phyloP scores from a whole-genome alignment of 768 basidiomycete species.

The Phlegmacium glaucopus region DNA sequence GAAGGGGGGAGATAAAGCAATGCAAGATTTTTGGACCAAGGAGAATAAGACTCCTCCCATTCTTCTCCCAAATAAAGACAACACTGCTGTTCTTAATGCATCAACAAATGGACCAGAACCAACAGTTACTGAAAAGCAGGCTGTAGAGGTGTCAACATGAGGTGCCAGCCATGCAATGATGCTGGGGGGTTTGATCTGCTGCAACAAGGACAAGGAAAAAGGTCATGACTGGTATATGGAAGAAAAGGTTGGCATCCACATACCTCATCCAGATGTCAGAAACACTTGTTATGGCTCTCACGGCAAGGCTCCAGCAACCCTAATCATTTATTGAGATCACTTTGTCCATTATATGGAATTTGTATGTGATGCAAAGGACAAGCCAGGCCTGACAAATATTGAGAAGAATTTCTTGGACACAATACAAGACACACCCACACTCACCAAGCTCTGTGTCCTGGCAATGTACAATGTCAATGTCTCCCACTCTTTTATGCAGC shows the following conservation, averaged over 20 bases:
- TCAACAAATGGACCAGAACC: neutral
- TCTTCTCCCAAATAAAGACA: conserved; percentile 21
- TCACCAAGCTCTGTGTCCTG: neutral
- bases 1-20: conserved; percentile 16
- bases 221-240: conserved; percentile 13
- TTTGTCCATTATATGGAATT: conserved; percentile 17
- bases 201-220: conserved; percentile 18
- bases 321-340: conserved; percentile 6
- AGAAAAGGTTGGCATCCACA: neutral
- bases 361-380: conserved; percentile 7
- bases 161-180: conserved; percentile 12
- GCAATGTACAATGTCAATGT: neutral
- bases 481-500: neutral
- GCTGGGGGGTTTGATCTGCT: conserved; percentile 15
- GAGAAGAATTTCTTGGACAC: neutral
- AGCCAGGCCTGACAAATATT: neutral
- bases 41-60: conserved; percentile 7
- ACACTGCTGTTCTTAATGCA: conserved; percentile 8
- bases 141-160: conserved; percentile 6
- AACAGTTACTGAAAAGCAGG: neutral
- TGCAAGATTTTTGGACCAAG: conserved; percentile 15
- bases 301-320: conserved; percentile 11
- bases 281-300: conserved; percentile 17
- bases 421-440: neutral
- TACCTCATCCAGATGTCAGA: conserved; percentile 18